Evolutionary conservation across 768 basidiomycete genomes (phyloP), one percentile per base, ranked within the genome.

Genomic region (Pholiota microspora): DNA sequence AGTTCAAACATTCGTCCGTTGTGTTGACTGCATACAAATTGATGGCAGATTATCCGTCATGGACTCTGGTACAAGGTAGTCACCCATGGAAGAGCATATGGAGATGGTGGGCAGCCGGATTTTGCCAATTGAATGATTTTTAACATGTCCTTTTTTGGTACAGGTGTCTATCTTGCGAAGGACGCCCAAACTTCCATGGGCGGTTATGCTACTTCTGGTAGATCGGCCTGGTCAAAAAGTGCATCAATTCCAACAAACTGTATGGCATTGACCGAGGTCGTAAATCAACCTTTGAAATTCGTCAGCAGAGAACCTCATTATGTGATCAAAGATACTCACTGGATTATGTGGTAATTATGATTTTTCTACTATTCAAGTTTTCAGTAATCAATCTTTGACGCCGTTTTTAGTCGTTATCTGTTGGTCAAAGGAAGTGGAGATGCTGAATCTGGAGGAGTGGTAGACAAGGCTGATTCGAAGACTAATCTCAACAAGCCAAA

Each of bases 1-100:
- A 27, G 75, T 24, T n/a, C n/a, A 36, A 28, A 23, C 35, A 23
- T n/a, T 29, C 54, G 55, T 50, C 18, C 23, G n/a, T n/a, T n/a
- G n/a, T n/a, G n/a, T n/a, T n/a, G 24, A 27, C 16, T 15, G 16
- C 55, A 13, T 13, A 7, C 25, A n/a, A n/a, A n/a, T n/a, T n/a
- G n/a, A n/a, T n/a, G n/a, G n/a, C n/a, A 86, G 85, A 87, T 88
- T 54, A 82, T 90, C 45, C 79, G 86, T 13, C 83, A 88, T 63
- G 88, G 88, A 2, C 71, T 89, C 6, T 88, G 86, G 83, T 83
- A 73, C 66, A 81, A 79, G 64, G 65, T 65, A 0, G 63, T 83
- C 12, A 66, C 74, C 16, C 67, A 90, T 65, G 88, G 88, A 13
- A 71, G 88, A 38, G 79, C 83, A 0, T 83, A 74, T 59, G 88